A percentile compares a stretch with the other conserved stretches of the same genome.
Conservation (phyloP, 108 stramenopile species). For the Schizochytrium sp. region DNA sequence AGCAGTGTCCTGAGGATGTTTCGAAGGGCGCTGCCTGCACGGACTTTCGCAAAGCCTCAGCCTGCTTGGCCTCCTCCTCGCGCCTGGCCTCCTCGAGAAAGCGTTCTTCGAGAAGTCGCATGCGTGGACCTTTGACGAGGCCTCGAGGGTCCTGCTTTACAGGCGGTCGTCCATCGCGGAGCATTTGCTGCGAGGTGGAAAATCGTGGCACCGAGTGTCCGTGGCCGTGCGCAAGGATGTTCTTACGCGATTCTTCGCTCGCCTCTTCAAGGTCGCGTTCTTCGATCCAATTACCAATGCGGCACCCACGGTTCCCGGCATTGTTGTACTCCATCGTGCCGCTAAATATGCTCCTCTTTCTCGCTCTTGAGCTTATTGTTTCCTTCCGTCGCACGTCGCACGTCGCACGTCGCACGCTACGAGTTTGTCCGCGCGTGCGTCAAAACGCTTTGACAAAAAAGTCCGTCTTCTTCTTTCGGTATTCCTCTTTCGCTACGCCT, state of each 20-base stretch:
- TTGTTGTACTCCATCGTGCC: slow-evolving; percentile 9
- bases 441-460: no score
- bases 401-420: no score
- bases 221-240: background rate
- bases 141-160: background rate
- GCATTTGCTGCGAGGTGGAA: background rate
- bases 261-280: background rate
- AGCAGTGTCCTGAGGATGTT: background rate
- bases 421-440: no score
- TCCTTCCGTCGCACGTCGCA: no score
- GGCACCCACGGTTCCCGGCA: background rate
- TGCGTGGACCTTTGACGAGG: background rate
- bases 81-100: background rate
- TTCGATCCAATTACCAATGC: background rate
- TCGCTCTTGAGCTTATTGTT: no score
- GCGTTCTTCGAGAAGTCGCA: background rate
- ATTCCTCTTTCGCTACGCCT: no score
- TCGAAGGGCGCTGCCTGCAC: background rate
- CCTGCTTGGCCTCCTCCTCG: background rate
- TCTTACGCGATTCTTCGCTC: background rate
- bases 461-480: no score
- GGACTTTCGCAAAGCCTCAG: background rate
- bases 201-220: background rate
- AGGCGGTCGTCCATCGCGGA: background rate
- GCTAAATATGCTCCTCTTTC: background rate